phyloP scores from a whole-genome alignment of 1,284 basidiomycete species.

The Rhodotorula mucilaginosa region DNA sequence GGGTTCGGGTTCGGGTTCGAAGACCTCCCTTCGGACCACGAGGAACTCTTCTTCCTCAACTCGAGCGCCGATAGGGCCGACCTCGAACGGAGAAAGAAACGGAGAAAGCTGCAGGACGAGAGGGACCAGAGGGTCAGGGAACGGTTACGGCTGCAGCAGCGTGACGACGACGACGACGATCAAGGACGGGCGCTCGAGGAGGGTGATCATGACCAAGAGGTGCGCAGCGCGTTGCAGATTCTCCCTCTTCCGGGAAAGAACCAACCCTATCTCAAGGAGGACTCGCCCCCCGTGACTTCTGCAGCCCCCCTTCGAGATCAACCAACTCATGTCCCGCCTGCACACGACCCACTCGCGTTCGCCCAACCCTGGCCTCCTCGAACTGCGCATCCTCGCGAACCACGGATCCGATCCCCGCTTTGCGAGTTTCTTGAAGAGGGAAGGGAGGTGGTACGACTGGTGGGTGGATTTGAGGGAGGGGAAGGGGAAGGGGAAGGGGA shows the following conservation, averaged over 20 bases:
- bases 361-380: constrained; percentile 32
- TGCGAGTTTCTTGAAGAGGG: constrained; percentile 22
- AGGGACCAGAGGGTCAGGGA: constrained; percentile 24
- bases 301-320: neutral
- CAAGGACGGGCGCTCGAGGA: too few relatives aligned
- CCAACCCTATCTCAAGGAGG: too few relatives aligned
- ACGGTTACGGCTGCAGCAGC: neutral
- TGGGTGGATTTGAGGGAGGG: constrained; percentile 29
- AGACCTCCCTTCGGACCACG: constrained; percentile 28
- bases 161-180: too few relatives aligned
- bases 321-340: constrained; percentile 28
- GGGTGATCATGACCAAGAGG: too few relatives aligned
- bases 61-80: constrained; percentile 8
- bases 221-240: too few relatives aligned
- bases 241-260: too few relatives aligned
- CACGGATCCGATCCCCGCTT: constrained; percentile 32
- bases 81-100: constrained; percentile 17
- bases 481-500: constrained; percentile 11
- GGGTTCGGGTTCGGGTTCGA: constrained; percentile 18
- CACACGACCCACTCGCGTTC: constrained; percentile 25
- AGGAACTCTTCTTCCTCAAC: constrained; percentile 37
- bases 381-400: constrained; percentile 39
- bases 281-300: too few relatives aligned
- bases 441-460: constrained; percentile 10
- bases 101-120: constrained; percentile 19